Conservation (phyloP, 2,329 filamentous ascomycete species). For the Rosellinia necatrix region DNA sequence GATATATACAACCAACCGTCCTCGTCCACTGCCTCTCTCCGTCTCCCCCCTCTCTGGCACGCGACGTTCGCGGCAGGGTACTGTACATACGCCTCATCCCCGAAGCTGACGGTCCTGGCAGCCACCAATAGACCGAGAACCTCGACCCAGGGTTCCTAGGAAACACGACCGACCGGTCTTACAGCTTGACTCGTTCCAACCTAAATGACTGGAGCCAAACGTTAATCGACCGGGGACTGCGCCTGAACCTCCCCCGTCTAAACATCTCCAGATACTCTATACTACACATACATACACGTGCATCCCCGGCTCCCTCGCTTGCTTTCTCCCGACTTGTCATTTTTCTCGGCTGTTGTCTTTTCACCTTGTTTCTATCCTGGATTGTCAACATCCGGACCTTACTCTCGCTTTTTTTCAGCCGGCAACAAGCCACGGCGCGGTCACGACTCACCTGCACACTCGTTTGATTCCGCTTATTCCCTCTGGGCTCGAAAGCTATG, state of each 20-base stretch:
- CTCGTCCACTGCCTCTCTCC: background rate
- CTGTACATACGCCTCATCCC: constrained; percentile 7
- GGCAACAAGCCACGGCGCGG: constrained; percentile 3
- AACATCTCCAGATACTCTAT: no score
- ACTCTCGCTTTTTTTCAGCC: constrained; percentile 8
- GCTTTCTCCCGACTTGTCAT: no score
- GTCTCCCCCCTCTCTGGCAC: no score
- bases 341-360: background rate
- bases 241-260: no score
- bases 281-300: no score
- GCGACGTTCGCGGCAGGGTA: no score
- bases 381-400: background rate
- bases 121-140: constrained; percentile 12
- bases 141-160: constrained; percentile 7
- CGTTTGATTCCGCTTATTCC: constrained; percentile 12
- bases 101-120: constrained; percentile 9
- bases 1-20: no score
- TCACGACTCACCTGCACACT: constrained; percentile 14
- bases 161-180: no score
- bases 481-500: constrained; percentile 9
- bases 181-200: constrained; percentile 14
- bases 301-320: no score
- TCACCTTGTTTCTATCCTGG: background rate
- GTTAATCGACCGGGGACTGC: no score
- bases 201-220: no score